Percentiles rank a stretch among this genome's conserved stretches.
Conservation (phyloP, 2,329 filamentous ascomycete genomes). For the Elsinoe arachidis region DNA sequence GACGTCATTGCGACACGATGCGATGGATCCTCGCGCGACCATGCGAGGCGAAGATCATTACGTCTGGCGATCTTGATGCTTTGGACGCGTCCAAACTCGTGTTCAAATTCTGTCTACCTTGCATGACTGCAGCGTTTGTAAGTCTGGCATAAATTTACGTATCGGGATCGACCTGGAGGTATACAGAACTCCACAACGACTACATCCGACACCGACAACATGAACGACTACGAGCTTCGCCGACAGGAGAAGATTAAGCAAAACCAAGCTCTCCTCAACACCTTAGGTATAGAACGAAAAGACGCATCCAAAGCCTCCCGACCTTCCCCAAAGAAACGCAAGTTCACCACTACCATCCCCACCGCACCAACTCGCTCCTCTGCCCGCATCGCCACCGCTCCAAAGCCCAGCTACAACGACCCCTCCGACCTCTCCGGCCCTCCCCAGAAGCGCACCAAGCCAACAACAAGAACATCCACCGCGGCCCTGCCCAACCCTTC, state of each 20-base stretch:
- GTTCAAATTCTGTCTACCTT: too few relatives aligned
- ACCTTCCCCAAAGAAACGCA: slow-evolving; percentile 34
- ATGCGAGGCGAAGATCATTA: too few relatives aligned
- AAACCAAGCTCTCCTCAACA: slow-evolving; percentile 41
- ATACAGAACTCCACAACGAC: background rate
- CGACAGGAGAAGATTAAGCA: slow-evolving; percentile 42
- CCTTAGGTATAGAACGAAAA: slow-evolving; percentile 37
- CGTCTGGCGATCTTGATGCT: too few relatives aligned
- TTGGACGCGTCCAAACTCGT: too few relatives aligned
- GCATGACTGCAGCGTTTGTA: too few relatives aligned
- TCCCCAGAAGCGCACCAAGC: background rate
- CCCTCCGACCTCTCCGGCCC: background rate
- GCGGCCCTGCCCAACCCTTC: background rate
- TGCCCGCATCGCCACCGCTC: slow-evolving; percentile 38
- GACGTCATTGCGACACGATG: too few relatives aligned
- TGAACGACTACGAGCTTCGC: slow-evolving; percentile 39
- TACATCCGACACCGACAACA: slow-evolving; percentile 15
- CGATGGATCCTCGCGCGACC: too few relatives aligned
- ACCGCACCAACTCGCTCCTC: slow-evolving; percentile 28
- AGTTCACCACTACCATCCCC: slow-evolving; percentile 20
- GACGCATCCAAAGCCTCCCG: slow-evolving; percentile 16
- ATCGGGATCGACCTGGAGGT: background rate
- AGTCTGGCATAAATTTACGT: too few relatives aligned
- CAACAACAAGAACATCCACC: background rate
- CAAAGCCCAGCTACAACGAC: slow-evolving; percentile 33